Percentiles rank a stretch among this genome's conserved stretches.
phyloP scores from a whole-genome alignment of 306 rosid genomes.

The Trifolium pratense region DNA sequence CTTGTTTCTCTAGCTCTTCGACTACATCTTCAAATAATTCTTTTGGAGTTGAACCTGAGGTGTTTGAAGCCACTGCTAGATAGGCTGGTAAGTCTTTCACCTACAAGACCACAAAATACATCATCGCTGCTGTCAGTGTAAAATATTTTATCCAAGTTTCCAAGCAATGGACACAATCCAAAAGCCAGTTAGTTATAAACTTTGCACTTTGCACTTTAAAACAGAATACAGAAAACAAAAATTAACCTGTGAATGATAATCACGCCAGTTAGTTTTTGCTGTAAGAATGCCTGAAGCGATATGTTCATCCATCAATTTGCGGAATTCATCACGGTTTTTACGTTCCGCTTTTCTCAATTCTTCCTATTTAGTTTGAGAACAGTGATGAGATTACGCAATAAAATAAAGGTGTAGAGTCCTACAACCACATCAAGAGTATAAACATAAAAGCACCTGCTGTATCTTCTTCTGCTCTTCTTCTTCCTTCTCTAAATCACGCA shows the following conservation, averaged over 20 bases:
- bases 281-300: constrained; percentile 69
- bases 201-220: constrained; percentile 26
- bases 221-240: constrained; percentile 1
- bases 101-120: constrained; percentile 47
- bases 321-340: constrained; percentile 89
- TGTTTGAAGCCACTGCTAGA: constrained; percentile 78
- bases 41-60: constrained; percentile 88
- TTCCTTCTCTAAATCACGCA: constrained; percentile 82
- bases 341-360: constrained; percentile 90
- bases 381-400: constrained; percentile 46
- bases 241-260: constrained; percentile 69
- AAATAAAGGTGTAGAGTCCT: constrained; percentile 12
- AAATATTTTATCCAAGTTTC: constrained; percentile 14
- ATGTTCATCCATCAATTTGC: constrained; percentile 92
- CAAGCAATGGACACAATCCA: too few relatives aligned
- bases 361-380: constrained; percentile 63
- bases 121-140: neutral
- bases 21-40: constrained; percentile 87
- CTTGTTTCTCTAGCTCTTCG: constrained; percentile 89
- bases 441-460: constrained; percentile 66
- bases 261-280: constrained; percentile 91
- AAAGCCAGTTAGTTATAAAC: too few relatives aligned
- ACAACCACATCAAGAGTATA: constrained; percentile 26
- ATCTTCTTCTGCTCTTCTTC: constrained; percentile 93
- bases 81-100: constrained; percentile 80